Conservation (phyloP, 2,329 filamentous ascomycete genomes). For the Xylaria digitata region DNA sequence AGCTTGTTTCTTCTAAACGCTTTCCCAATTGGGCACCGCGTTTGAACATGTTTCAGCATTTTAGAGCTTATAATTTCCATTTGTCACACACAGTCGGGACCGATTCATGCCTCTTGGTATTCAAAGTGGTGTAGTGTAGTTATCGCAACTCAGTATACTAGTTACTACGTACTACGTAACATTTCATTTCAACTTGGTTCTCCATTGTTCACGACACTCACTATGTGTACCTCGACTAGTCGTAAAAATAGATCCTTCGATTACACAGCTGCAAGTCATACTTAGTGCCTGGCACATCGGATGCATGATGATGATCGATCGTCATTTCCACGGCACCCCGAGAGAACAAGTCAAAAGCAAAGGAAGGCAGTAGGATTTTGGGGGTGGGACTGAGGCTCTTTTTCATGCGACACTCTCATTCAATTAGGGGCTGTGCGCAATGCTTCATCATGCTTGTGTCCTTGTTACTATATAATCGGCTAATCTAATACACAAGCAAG, state of each 20-base stretch:
- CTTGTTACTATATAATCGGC: not conserved
- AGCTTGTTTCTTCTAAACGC: conserved; percentile 23
- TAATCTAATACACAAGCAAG: conserved; percentile 4
- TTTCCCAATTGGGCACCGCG: conserved; percentile 29
- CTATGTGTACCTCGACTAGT: not conserved
- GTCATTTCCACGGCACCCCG: conserved; percentile 12
- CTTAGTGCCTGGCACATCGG: not conserved
- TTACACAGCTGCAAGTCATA: not conserved
- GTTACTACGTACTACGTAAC: no score
- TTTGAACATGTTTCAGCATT: conserved; percentile 34
- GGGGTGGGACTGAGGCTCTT: conserved; percentile 30
- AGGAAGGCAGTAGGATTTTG: conserved; percentile 19
- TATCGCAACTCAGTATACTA: no score
- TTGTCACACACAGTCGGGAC: conserved; percentile 1
- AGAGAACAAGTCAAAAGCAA: not conserved
- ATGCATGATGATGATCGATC: conserved; percentile 23
- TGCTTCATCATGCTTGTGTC: conserved; percentile 19
- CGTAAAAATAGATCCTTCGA: conserved; percentile 9
- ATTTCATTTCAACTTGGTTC: not conserved
- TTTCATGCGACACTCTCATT: conserved; percentile 28
- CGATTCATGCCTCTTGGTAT: not conserved
- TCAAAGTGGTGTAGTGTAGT: no score
- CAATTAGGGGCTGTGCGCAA: conserved; percentile 27
- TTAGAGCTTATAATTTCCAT: not conserved
- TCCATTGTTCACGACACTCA: no score